Conservation (phyloP, 805 yeast genomes). For the Sporopachydermia quercuum region DNA sequence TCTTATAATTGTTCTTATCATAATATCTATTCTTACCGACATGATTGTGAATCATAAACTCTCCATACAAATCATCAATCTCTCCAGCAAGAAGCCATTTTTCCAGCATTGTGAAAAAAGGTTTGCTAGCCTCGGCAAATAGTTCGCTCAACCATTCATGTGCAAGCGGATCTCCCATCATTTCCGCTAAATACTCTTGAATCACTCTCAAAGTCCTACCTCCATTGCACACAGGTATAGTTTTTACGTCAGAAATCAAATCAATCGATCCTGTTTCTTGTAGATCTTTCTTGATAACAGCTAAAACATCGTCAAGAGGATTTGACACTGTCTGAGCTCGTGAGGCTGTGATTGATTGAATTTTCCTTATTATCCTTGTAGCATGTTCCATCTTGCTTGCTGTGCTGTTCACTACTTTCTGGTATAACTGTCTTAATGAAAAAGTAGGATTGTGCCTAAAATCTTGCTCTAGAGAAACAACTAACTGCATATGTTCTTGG, state of each 20-base stretch:
- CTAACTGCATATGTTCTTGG: conserved; percentile 15
- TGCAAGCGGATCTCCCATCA: conserved; percentile 51
- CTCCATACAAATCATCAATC: conserved; percentile 66
- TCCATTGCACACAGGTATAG: conserved; percentile 54
- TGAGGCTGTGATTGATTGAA: conserved; percentile 31
- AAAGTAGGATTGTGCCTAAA: conserved; percentile 34
- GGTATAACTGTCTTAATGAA: conserved; percentile 45
- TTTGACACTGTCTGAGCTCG: conserved; percentile 16
- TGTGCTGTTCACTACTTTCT: conserved; percentile 24
- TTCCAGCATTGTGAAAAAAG: conserved; percentile 55
- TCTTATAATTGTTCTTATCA: too few relatives aligned
- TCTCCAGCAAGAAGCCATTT: conserved; percentile 69
- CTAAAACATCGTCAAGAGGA: conserved; percentile 19
- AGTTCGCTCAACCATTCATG: conserved; percentile 35
- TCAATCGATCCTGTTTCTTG: conserved; percentile 32
- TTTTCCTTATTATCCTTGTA: conserved; percentile 37
- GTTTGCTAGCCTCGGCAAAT: conserved; percentile 41
- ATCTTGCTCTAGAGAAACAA: conserved; percentile 33
- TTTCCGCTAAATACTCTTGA: conserved; percentile 37
- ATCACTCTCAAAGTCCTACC: conserved; percentile 55
- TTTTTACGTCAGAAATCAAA: conserved; percentile 34
- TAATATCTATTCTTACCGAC: conserved; percentile 11
- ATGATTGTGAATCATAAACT: conserved; percentile 51
- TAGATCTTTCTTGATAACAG: conserved; percentile 25
- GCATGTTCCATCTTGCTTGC: conserved; percentile 34